Base-by-base conservation (phyloP, 2,329 filamentous ascomycete genomes). In the Fusarium tanahbumbuense region DNA sequence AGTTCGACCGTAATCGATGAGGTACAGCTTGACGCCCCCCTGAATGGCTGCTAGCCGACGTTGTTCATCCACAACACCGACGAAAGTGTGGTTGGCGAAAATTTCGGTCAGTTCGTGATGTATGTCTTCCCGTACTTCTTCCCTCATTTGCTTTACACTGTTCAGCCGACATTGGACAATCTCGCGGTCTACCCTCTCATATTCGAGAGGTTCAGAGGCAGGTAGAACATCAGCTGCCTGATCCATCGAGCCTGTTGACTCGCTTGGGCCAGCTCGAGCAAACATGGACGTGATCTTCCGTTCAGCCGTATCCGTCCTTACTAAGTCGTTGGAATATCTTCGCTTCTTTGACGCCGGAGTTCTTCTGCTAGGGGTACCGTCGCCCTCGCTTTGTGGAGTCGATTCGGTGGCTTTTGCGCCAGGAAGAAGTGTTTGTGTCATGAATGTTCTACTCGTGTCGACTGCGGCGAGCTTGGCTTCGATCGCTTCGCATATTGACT, bases 201-300 rank as follows among this genome's bases (percentile, higher is more conserved):
- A 98, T 37, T 91, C 87, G 45, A 90, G 82, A 6, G 86, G 84
- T 56, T 90, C 86, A 6, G 76, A 78, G 9, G 72, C 64, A 13
- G 78, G 72, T 54, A 79, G 57, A 22, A 79, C 75, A 57, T 84
- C 83, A 10, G 79, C 78, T 28, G 73, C 73, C 4, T 56, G 65
- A 41, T 68, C 55, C 16, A 41, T 56, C 25, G 61, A 60, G 16
- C 60, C 67, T n/a, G 70, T 63, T 8, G 73, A 70, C 16, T 74
- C 72, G 40, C 68, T 57, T 13, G 73, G 56, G 53, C 84, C 81
- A 20, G 89, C 86, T n/a, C 89, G 86, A 32, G 74, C 56, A 61
- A 99, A 88, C 95, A 99, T 98, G 65, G 93, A 94, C 1, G 96
- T 99, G 68, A 99, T 99, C 79, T 99, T 99, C 62, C 94, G 92